Conservation (phyloP, 352 stramenopile genomes). For the Pythium aristosporum region DNA sequence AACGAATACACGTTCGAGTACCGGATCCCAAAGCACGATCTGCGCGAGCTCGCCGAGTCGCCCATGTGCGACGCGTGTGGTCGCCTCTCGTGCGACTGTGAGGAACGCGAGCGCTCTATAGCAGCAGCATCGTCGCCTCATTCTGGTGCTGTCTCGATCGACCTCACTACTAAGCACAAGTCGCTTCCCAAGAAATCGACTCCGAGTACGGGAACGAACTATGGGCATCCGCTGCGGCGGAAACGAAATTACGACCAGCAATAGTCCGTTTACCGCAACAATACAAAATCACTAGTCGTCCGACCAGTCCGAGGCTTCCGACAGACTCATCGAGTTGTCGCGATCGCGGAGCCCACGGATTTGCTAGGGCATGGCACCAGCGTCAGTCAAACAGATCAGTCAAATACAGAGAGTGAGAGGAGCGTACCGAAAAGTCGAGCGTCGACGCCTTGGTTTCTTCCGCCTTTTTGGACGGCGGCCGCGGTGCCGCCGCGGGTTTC, state of each 20-base stretch:
- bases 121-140: neutral
- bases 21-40: constrained; percentile 53
- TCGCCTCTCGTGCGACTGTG: constrained; percentile 56
- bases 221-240: constrained; percentile 26
- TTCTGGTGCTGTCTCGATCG: neutral
- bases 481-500: constrained; percentile 11
- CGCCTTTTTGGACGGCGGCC: constrained; percentile 35
- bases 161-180: neutral
- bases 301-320: constrained; percentile 85
- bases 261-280: neutral
- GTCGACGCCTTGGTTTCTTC: constrained; percentile 59
- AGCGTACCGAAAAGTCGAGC: constrained; percentile 49
- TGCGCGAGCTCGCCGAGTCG: constrained; percentile 38
- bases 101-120: constrained; percentile 6
- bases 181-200: constrained; percentile 10
- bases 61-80: constrained; percentile 51
- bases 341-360: constrained; percentile 79
- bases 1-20: constrained; percentile 61
- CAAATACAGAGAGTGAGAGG: neutral
- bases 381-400: neutral
- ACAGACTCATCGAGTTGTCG: constrained; percentile 77
- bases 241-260: constrained; percentile 29
- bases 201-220: constrained; percentile 17
- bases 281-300: constrained; percentile 44
- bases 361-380: constrained; percentile 42